Evolutionary conservation across 306 rosid genomes (phyloP), one percentile per base, ranked within the genome.

Genomic region (Dalbergia cultrata): DNA sequence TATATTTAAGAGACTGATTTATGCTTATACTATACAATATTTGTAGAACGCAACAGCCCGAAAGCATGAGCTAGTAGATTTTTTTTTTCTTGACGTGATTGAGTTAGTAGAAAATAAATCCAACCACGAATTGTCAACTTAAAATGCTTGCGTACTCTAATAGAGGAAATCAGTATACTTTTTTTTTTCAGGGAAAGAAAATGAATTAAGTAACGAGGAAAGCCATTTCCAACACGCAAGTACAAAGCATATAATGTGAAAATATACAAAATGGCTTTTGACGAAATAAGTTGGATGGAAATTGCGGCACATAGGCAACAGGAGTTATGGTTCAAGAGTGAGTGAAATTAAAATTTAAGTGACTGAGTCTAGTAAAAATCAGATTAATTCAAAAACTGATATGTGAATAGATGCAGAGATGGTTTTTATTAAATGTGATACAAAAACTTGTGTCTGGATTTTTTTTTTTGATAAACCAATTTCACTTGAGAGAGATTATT

Each of bases 211-310:
- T n/a, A 19, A 44, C 7, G 59, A 16, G 9, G 59, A 67, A 45
- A 45, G 21, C 13, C 58, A 22, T 37, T 7, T 44, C 58, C 39
- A 67, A 43, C 49, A 68, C 34, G 57, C 1, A 47, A 47, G 31
- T 47, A n/a, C 5, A 53, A 33, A 70, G 75, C 52, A 9, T 16
- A 33, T 37, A 33, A 13, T 7, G 47, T 31, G 62, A 70, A 70
- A 31, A 31, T 33, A 52, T 16, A 26, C 74, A 69, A 70, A 3
- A 50, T 33, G 76, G 11, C 18, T 71, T 34, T 71, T 53, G 76
- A 71, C 64, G 49, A 53, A 71, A 54, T 71, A 17, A 10, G 12
- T 47, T 47, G 34, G 17, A 70, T 53, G 34, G 57, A 67, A 19
- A 44, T 67, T 19, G 72, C 13, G 19, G 34, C 64, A 17, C 41